Conservation (phyloP, 805 yeast species). For the Ogataea siamensis region DNA sequence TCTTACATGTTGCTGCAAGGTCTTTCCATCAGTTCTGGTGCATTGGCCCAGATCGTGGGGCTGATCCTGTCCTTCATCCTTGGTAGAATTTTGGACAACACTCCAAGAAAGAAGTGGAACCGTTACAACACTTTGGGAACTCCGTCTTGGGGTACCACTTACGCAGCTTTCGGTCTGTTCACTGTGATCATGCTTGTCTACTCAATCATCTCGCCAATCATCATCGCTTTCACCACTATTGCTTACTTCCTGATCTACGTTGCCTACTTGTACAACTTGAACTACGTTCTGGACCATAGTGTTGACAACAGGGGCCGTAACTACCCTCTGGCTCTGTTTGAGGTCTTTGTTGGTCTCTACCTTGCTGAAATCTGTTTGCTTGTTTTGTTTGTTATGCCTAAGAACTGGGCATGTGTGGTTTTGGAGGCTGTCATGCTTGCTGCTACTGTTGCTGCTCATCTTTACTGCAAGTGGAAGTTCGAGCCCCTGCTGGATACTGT, state of each 20-base stretch:
- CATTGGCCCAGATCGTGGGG: conserved; percentile 70
- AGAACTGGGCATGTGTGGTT: conserved; percentile 76
- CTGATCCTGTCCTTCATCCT: conserved; percentile 69
- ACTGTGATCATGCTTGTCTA: conserved; percentile 72
- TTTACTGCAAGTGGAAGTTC: conserved; percentile 57
- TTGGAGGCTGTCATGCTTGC: conserved; percentile 60
- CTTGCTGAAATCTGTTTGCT: conserved; percentile 66
- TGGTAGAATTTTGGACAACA: conserved; percentile 69
- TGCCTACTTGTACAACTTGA: conserved; percentile 61
- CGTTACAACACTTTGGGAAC: conserved; percentile 62
- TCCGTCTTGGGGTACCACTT: conserved; percentile 79
- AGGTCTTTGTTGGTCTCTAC: conserved; percentile 68
- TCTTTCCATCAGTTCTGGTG: conserved; percentile 70
- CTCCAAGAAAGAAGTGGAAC: conserved; percentile 92
- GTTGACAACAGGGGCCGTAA: conserved; percentile 68
- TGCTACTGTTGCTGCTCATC: conserved; percentile 58
- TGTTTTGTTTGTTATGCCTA: conserved; percentile 72
- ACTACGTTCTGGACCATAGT: conserved; percentile 60
- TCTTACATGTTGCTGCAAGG: conserved; percentile 81
- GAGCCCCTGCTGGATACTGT: conserved; percentile 65
- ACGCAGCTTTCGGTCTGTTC: conserved; percentile 75
- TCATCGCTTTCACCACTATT: conserved; percentile 63
- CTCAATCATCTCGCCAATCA: conserved; percentile 74
- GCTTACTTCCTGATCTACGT: conserved; percentile 56
- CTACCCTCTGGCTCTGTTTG: conserved; percentile 70